Evolutionary conservation across 2,329 filamentous ascomycete genomes (phyloP).

Genomic region (Fusarium sp.): DNA sequence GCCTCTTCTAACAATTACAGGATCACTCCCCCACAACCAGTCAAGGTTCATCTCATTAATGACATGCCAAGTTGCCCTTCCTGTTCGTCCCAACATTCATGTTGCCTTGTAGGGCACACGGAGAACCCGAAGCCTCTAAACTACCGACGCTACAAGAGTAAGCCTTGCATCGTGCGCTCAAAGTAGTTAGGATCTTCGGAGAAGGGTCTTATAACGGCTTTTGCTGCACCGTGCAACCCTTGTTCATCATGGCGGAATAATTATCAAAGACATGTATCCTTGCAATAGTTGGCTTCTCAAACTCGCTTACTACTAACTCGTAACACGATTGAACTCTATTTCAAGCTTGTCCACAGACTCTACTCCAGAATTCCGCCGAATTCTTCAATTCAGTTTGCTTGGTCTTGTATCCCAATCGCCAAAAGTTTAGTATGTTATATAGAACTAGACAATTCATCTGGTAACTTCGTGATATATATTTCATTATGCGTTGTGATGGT

Average conservation of each 20-base stretch:
- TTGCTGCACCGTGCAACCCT: conserved; percentile 6
- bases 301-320: conserved; percentile 31
- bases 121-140: neutral
- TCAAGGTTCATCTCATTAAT: neutral
- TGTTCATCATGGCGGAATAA: conserved; percentile 10
- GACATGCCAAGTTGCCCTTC: neutral
- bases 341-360: neutral
- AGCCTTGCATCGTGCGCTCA: neutral
- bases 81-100: neutral
- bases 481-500: no score
- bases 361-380: neutral
- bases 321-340: conserved; percentile 37
- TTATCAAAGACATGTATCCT: conserved; percentile 9
- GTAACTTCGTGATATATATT: no score
- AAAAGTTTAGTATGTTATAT: neutral
- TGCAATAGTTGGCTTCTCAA: conserved; percentile 21
- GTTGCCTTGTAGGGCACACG: conserved; percentile 6
- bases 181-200: conserved; percentile 14
- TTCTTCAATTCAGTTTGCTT: neutral
- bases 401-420: neutral
- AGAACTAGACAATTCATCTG: neutral
- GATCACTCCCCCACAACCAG: neutral
- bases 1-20: conserved; percentile 9
- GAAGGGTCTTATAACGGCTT: conserved; percentile 3
- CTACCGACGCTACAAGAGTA: neutral